Evolutionary conservation across 257 asterid species (phyloP).

Genomic region (Linderniella brevidens): DNA sequence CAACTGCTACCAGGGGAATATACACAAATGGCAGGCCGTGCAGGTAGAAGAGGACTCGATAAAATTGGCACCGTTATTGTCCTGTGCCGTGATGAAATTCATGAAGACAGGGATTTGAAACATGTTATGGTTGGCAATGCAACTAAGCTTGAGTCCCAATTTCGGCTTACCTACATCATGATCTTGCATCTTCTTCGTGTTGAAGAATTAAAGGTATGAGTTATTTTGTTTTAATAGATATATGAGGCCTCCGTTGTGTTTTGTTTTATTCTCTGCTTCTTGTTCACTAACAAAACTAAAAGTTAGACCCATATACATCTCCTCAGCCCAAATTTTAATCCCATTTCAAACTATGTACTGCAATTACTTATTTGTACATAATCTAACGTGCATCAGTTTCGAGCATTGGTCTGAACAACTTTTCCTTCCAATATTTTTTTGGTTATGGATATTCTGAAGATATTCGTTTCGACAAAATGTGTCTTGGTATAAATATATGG

Average conservation of each 20-base stretch:
- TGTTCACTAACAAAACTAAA: no score
- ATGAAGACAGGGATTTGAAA: slow-evolving; percentile 63
- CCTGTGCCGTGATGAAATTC: slow-evolving; percentile 90
- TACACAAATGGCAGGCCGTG: slow-evolving; percentile 99
- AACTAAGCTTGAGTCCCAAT: slow-evolving; percentile 87
- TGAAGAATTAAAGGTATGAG: slow-evolving; percentile 82
- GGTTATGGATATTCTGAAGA: no score
- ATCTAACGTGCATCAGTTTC: no score
- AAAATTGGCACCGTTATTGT: slow-evolving; percentile 85
- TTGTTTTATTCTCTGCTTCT: no score
- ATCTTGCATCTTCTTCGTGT: slow-evolving; percentile 96
- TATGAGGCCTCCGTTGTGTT: neutral
- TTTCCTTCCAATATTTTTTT: no score
- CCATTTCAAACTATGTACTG: no score
- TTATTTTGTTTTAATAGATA: slow-evolving; percentile 11
- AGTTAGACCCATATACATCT: no score
- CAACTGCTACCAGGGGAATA: slow-evolving; percentile 94
- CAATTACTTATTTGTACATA: no score
- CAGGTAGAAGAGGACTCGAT: slow-evolving; percentile 98
- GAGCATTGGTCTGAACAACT: no score
- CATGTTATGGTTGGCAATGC: slow-evolving; percentile 81
- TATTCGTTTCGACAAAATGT: no score
- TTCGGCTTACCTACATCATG: slow-evolving; percentile 95
- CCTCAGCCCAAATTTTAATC: no score
- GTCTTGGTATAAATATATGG: no score